phyloP scores from a whole-genome alignment of 768 basidiomycete species.

The Lentinus brumalis region DNA sequence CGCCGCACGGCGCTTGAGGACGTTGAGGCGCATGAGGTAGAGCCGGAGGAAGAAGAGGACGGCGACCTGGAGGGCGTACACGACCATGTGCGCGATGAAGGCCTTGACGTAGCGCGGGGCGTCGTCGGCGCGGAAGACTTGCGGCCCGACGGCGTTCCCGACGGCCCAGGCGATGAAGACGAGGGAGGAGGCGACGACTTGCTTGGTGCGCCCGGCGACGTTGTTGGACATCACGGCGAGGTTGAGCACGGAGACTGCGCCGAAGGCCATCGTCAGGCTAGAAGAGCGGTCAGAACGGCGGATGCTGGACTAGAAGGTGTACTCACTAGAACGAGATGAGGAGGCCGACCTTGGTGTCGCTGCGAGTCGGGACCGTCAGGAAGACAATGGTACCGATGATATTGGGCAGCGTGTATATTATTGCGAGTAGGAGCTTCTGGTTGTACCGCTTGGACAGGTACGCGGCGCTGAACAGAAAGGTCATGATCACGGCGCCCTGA shows the following conservation, averaged over 20 bases:
- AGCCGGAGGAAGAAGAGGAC: conserved; percentile 42
- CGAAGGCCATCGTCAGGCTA: conserved; percentile 49
- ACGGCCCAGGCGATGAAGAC: conserved; percentile 55
- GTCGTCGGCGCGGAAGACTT: conserved; percentile 51
- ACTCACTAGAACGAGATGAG: conserved; percentile 50
- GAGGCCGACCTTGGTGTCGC: conserved; percentile 46
- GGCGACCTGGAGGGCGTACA: conserved; percentile 47
- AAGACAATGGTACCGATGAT: conserved; percentile 54
- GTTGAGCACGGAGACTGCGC: conserved; percentile 49
- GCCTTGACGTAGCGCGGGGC: conserved; percentile 49
- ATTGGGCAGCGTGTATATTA: conserved; percentile 49
- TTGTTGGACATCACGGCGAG: conserved; percentile 50
- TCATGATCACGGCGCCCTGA: conserved; percentile 41
- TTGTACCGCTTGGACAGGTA: conserved; percentile 44
- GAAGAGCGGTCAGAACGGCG: conserved; percentile 18
- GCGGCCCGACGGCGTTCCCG: conserved; percentile 51
- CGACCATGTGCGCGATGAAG: conserved; percentile 47
- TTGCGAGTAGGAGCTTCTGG: conserved; percentile 49
- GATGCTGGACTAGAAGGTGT: too few species aligned
- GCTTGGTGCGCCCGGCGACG: conserved; percentile 52
- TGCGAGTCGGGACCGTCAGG: conserved; percentile 43
- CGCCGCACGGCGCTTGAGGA: conserved; percentile 42
- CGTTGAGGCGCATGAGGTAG: conserved; percentile 45
- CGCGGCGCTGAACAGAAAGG: conserved; percentile 45
- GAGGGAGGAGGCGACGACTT: conserved; percentile 48